Evolutionary conservation across 345 rosid genomes (phyloP), one percentile per base, ranked within the genome.

Genomic region (Mercurialis annua): DNA sequence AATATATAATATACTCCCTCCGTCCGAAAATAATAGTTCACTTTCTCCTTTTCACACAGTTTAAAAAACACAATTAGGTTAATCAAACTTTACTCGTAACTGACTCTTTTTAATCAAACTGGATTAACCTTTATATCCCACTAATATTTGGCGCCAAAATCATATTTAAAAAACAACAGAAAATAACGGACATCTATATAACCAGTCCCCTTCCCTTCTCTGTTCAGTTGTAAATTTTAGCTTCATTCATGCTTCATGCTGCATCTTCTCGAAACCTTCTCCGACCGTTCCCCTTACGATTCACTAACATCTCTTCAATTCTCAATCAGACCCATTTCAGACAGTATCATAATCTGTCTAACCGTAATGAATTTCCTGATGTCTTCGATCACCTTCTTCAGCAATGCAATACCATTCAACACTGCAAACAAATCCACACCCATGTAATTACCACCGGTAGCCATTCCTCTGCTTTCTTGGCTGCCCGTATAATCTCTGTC

Each of bases 401-500:
- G 36, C 73, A 40, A 52, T 77, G 86, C 76, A 46, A 40, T 18
- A 69, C 78, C 21, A 15, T 72, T 64, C 69, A 61, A 0, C 86
- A 77, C 23, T 73, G 81, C 70, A 64, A 56, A 3, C 84, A 85
- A 76, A 60, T 81, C 27, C 90, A 84, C 33, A 58, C 83, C 20
- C 84, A 74, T 65, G 31, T 77, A 65, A 64, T 80, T 50, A 17
- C 78, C 70, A 72, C 80, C 2, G 82, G 80, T 3, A 64, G 47
- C 71, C 12, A 23, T 24, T 20, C 63, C 36, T 80, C 84, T 10
- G 85, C 78, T 24, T 84, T 88, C 82, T 38, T 86, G 83, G 79
- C 79, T n/a, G 82, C 89, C n/a, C 78, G 83, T 54, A 7, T 85
- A 26, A 62, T 86, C 10, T 80, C 89, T 16, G 69, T 68, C 17